phyloP scores from a whole-genome alignment of 23 red algal species.

The Gracilaria domingensis region DNA sequence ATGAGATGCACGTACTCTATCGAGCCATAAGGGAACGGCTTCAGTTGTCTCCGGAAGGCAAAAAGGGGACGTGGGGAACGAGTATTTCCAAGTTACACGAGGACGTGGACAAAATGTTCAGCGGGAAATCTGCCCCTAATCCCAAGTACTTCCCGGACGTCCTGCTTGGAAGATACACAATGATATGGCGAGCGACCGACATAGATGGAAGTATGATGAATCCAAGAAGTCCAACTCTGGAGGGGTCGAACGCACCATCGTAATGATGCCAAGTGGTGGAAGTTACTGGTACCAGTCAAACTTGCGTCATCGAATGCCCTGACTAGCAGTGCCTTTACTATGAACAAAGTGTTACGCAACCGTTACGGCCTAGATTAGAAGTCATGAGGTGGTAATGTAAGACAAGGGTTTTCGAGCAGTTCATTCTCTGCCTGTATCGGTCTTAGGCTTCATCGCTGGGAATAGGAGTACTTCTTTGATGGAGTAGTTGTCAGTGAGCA shows the following conservation, averaged over 20 bases:
- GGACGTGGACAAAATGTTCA: not conserved
- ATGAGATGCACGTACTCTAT: not conserved
- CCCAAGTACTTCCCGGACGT: not conserved
- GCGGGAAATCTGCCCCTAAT: not conserved
- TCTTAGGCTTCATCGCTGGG: slow-evolving; percentile 92
- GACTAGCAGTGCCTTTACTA: not conserved
- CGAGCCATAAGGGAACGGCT: slow-evolving; percentile 11
- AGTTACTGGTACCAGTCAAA: not conserved
- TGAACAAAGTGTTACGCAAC: not conserved
- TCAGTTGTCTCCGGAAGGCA: not conserved
- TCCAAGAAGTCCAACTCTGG: not conserved
- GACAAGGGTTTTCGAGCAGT: not conserved
- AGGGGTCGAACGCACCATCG: not conserved
- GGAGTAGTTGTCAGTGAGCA: slow-evolving; percentile 92
- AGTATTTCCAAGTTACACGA: not conserved
- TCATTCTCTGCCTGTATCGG: slow-evolving; percentile 26
- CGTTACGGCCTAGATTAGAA: slow-evolving; percentile 1
- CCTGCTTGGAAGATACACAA: slow-evolving; percentile 26
- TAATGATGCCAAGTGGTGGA: not conserved
- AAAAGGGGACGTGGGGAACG: not conserved
- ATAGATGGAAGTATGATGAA: not conserved
- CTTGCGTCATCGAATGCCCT: not conserved
- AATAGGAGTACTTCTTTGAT: slow-evolving; percentile 99
- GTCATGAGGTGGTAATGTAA: not conserved
- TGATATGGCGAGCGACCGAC: slow-evolving; percentile 1